Base-by-base conservation (phyloP, 2,329 filamentous ascomycete species). In the Fusarium paranaense region DNA sequence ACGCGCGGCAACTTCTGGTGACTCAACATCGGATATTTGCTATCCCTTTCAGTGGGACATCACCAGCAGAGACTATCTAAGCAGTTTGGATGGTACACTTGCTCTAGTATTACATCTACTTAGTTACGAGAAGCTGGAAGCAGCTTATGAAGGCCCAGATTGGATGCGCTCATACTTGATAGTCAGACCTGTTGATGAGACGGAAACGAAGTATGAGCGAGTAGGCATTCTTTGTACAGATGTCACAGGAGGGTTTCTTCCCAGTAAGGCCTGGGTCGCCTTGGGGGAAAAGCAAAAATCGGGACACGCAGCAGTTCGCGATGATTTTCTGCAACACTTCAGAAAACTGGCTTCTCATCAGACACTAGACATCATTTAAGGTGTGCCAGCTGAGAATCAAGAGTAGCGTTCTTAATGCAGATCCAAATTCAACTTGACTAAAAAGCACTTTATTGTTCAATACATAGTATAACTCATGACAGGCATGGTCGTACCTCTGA, bases 141-240 rank as follows among this genome's bases (percentile, higher is more conserved):
- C 27, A 2, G 42, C 33, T 9, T 66, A 66, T 50, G 63, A 66
- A 9, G 63, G 63, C 9, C 56, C 63, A n/a, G 45, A 50, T 3
- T 66, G 57, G 63, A 66, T 66, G 63, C 40, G 56, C 14, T 50
- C 63, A 7, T 61, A 30, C 25, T 14, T 66, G 11, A 33, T 66
- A 18, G 18, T 66, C 14, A 40, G 14, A 0, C 42, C 63, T 30
- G 14, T 35, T 2, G 42, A 61, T 13, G 30, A 27, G 32, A 7
- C 5, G 4, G 37, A 27, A 27, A 22, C 9, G 0, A 40, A 1
- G 25, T 37, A 35, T 27, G 20, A 25, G 2, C 10, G 63, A 6
- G 25, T 66, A 1, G 63, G 63, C 1, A 66, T 66, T 14, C 16
- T 66, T 1, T 62, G 50, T n/a, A 62, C 33, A 4, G 57, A 62